Evolutionary conservation across 352 stramenopile genomes (phyloP).

Genomic region (Globisporangium carolinianum): DNA sequence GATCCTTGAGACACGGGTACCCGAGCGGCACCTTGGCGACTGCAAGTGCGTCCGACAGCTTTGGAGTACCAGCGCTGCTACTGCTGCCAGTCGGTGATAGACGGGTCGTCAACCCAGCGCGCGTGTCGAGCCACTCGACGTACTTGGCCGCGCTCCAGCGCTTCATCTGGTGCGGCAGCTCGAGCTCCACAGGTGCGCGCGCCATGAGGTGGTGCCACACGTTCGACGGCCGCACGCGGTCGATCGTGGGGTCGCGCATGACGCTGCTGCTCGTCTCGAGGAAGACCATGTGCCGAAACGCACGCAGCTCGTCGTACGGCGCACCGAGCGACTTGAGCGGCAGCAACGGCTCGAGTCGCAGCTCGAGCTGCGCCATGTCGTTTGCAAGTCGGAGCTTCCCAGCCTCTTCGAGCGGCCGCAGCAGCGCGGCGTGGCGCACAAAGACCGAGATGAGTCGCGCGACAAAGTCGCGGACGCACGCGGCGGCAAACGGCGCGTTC

Average conservation of each 20-base stretch:
- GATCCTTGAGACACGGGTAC: slow-evolving; percentile 59
- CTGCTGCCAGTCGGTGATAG: slow-evolving; percentile 8
- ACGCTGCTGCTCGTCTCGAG: slow-evolving; percentile 47
- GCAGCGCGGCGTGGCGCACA: slow-evolving; percentile 59
- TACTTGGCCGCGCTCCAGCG: slow-evolving; percentile 68
- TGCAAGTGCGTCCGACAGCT: slow-evolving; percentile 18
- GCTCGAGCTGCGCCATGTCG: slow-evolving; percentile 81
- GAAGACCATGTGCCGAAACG: slow-evolving; percentile 82
- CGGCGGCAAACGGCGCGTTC: slow-evolving; percentile 35
- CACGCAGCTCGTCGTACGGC: slow-evolving; percentile 67
- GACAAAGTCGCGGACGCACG: slow-evolving; percentile 61
- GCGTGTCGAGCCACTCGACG: slow-evolving; percentile 72
- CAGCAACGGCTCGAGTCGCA: slow-evolving; percentile 52
- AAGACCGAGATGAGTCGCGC: slow-evolving; percentile 72
- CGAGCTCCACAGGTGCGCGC: slow-evolving; percentile 56
- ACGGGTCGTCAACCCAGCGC: slow-evolving; percentile 17
- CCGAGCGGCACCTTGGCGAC: slow-evolving; percentile 51
- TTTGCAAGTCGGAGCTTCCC: slow-evolving; percentile 76
- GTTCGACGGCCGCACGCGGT: slow-evolving; percentile 80
- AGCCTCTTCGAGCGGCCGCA: slow-evolving; percentile 66
- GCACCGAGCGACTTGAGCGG: slow-evolving; percentile 50
- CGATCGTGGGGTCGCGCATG: slow-evolving; percentile 59
- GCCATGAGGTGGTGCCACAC: slow-evolving; percentile 83
- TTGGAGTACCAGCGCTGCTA: slow-evolving; percentile 3
- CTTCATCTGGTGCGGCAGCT: slow-evolving; percentile 74